phyloP scores from a whole-genome alignment of 1,284 basidiomycete genomes.

The Entoloma clypeatum region DNA sequence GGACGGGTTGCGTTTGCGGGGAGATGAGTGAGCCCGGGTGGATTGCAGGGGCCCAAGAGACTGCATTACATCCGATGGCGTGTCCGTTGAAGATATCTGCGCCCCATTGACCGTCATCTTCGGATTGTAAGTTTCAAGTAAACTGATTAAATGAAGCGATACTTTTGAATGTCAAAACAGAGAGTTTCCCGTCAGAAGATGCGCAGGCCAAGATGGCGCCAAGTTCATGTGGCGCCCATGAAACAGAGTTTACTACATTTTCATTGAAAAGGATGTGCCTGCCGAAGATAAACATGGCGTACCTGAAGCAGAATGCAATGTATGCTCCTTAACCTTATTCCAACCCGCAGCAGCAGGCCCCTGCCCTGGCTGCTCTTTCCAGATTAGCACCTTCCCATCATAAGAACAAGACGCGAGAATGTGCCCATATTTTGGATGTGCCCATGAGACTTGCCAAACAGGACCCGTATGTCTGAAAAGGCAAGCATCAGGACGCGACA shows the following conservation, averaged over 20 bases:
- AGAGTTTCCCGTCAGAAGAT: slow-evolving; percentile 97
- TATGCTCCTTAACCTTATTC: slow-evolving; percentile 97
- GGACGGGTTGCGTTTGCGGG: slow-evolving; percentile 44
- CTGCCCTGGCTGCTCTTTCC: slow-evolving; percentile 82
- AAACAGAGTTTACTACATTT: slow-evolving; percentile 86
- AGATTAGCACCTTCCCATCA: slow-evolving; percentile 97
- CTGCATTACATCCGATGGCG: slow-evolving; percentile 94
- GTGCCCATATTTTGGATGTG: slow-evolving; percentile 93
- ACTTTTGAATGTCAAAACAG: slow-evolving; percentile 97
- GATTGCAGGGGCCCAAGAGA: slow-evolving; percentile 96
- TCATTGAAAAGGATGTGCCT: background rate
- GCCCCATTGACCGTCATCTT: slow-evolving; percentile 96
- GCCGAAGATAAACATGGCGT: slow-evolving; percentile 19
- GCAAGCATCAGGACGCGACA: background rate
- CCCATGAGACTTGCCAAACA: slow-evolving; percentile 99
- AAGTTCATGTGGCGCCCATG: slow-evolving; percentile 97
- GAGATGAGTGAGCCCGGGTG: slow-evolving; percentile 81
- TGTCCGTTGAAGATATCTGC: slow-evolving; percentile 96
- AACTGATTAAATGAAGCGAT: slow-evolving; percentile 5
- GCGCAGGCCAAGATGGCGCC: slow-evolving; percentile 97
- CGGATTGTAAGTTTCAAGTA: background rate
- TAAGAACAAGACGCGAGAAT: slow-evolving; percentile 98
- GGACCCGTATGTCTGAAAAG: slow-evolving; percentile 83
- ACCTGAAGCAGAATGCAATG: slow-evolving; percentile 92
- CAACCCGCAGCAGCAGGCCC: slow-evolving; percentile 61